phyloP scores from a whole-genome alignment of 192 early-diverging fungal genomes.

The Linnemannia hyalina region DNA sequence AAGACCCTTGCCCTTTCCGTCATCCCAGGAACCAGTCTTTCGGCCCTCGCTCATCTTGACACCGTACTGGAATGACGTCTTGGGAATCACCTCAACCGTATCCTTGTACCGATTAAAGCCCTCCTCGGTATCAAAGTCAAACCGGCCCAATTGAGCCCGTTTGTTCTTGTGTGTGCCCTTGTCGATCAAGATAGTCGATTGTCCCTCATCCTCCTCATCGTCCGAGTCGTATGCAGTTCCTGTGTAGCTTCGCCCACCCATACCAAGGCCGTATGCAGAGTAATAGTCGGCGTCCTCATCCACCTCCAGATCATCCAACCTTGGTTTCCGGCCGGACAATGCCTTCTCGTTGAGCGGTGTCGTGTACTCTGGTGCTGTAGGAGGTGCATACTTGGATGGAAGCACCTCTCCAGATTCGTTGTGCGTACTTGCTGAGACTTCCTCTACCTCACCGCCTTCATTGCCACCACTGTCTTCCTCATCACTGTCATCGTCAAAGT shows the following conservation, averaged over 20 bases:
- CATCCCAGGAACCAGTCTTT: constrained; percentile 63
- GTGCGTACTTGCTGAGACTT: neutral
- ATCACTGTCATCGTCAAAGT: constrained; percentile 44
- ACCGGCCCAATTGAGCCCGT: constrained; percentile 74
- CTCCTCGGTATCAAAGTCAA: constrained; percentile 86
- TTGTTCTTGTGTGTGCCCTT: constrained; percentile 80
- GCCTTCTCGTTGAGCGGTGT: constrained; percentile 37
- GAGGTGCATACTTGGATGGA: neutral
- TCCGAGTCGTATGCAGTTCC: constrained; percentile 69
- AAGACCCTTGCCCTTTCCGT: constrained; percentile 40
- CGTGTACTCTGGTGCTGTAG: constrained; percentile 7
- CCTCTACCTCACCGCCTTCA: constrained; percentile 18
- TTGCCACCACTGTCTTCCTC: constrained; percentile 22
- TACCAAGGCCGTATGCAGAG: constrained; percentile 65
- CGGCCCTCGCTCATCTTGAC: constrained; percentile 78
- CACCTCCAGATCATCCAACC: constrained; percentile 30
- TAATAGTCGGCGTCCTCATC: constrained; percentile 65
- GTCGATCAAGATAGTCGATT: constrained; percentile 69
- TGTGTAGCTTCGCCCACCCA: constrained; percentile 51
- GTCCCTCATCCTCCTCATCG: constrained; percentile 56
- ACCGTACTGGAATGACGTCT: constrained; percentile 83
- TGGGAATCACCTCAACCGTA: constrained; percentile 76
- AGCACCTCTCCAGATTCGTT: neutral
- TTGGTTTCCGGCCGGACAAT: constrained; percentile 27
- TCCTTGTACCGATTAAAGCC: constrained; percentile 83